Base-by-base conservation (phyloP, 805 yeast genomes). In the Yarrowia osloensis region DNA sequence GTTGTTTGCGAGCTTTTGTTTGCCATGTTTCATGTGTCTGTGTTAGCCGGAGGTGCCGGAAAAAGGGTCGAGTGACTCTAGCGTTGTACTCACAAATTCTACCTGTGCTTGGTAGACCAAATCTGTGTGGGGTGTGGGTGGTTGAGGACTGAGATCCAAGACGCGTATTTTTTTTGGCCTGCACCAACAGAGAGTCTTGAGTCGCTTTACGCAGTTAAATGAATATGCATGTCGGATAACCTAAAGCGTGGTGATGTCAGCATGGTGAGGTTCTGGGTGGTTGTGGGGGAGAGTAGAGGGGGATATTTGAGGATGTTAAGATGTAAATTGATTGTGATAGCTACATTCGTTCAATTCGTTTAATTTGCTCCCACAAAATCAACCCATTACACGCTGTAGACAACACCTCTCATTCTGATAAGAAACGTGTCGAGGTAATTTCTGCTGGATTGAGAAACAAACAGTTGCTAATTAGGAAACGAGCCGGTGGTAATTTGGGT, bases 21-120 rank as follows among this genome's bases (percentile, higher is more conserved):
- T 54, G 61, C 61, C 61, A 54, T 54, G 44, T 54, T 54, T 54
- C 61, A 54, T 52, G 44, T 33, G 57, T 54, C 61, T 54, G 61
- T 22, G 61, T 57, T 57, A 57, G 63, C 17, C 2, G 22, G 33
- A 19, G 7, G n/a, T n/a, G n/a, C n/a, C n/a, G n/a, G n/a, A n/a
- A n/a, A n/a, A n/a, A n/a, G n/a, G n/a, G n/a, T n/a, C n/a, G n/a
- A n/a, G n/a, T n/a, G n/a, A n/a, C n/a, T n/a, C n/a, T n/a, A n/a
- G n/a, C 35, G 22, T 7, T 2, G 39, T 13, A 49, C 55, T 49
- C 55, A 49, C 55, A 47, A 26, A 47, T 49, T 29, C 55, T 49
- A 49, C 55, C 55, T 52, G 42, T 33, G 7, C 42, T 17, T 15
- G 59, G 59, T 52, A 52, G 59, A 52, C 42, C 55, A 49, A 33